Percentiles rank a stretch among this genome's conserved stretches.
These are phyloP conservation scores for Xylona heveae DNA, from an alignment of 495 filamentous ascomycete genomes.

Conservation along the genomic window DNA sequence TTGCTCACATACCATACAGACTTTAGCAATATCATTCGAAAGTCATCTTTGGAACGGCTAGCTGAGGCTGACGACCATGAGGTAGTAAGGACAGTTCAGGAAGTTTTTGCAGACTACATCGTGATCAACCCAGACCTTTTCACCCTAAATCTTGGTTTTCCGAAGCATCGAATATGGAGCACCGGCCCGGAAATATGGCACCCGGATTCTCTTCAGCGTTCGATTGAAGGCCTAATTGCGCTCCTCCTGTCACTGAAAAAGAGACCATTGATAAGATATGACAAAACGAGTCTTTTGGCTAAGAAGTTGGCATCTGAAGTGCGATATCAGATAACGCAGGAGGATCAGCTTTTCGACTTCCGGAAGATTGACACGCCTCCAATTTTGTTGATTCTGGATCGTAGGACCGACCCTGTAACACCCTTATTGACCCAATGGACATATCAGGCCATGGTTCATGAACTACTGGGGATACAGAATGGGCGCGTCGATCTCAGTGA, in stretches of 20 bases:
- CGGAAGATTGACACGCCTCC: constrained; percentile 87
- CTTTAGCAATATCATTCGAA: constrained; percentile 92
- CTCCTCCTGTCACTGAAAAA: constrained; percentile 77
- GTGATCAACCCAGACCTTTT: constrained; percentile 91
- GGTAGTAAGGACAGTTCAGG: constrained; percentile 77
- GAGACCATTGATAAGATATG: constrained; percentile 83
- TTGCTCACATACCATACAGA: constrained; percentile 20
- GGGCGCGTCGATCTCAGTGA: constrained; percentile 73
- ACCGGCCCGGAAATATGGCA: constrained; percentile 75
- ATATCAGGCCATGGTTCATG: constrained; percentile 98
- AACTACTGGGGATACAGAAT: constrained; percentile 80
- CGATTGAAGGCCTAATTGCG: constrained; percentile 70
- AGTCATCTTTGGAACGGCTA: constrained; percentile 83
- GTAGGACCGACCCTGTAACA: constrained; percentile 90
- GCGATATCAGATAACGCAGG: constrained; percentile 79
- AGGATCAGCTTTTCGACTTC: constrained; percentile 96
- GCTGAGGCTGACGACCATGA: constrained; percentile 98
- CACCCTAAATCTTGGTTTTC: constrained; percentile 54
- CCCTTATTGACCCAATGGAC: constrained; percentile 94
- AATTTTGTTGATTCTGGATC: constrained; percentile 74
- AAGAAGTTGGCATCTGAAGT: constrained; percentile 88
- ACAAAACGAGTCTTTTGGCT: constrained; percentile 74
- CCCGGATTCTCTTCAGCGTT: constrained; percentile 59
- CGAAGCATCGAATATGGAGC: constrained; percentile 54
- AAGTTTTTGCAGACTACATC: constrained; percentile 88